phyloP scores from a whole-genome alignment of 441 rosid genomes.

The Adansonia madagascariensis region DNA sequence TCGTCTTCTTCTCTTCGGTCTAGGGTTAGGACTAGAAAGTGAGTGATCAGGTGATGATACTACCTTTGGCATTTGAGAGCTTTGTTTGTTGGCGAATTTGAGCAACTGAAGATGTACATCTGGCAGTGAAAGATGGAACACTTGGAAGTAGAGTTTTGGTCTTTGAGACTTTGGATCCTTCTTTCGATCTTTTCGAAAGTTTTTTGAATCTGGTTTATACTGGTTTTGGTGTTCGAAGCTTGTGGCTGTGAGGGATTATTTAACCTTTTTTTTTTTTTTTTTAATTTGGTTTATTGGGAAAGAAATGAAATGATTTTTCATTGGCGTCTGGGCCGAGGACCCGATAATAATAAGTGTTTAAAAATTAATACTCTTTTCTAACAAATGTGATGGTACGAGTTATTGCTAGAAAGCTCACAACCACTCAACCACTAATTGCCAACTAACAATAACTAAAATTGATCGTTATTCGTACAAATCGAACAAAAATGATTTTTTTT shows the following conservation, averaged over 20 bases:
- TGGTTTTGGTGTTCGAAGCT: slow-evolving; percentile 4
- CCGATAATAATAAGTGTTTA: too few species aligned
- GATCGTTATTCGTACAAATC: too few species aligned
- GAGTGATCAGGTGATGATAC: neutral
- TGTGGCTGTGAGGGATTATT: too few species aligned
- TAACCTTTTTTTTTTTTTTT: neutral
- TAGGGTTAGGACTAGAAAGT: slow-evolving; percentile 22
- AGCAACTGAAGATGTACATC: slow-evolving; percentile 40
- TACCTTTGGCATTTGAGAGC: slow-evolving; percentile 41
- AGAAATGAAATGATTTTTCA: neutral
- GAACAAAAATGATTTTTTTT: too few species aligned
- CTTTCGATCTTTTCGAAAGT: neutral
- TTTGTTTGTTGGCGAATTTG: slow-evolving; percentile 21
- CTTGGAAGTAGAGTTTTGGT: slow-evolving; percentile 25
- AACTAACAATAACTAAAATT: too few species aligned
- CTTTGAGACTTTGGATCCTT: neutral
- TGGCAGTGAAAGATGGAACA: slow-evolving; percentile 38
- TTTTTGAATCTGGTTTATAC: neutral
- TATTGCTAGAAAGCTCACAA: too few species aligned
- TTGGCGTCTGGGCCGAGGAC: neutral
- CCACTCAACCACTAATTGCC: too few species aligned
- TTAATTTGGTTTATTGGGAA: neutral
- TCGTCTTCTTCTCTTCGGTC: slow-evolving; percentile 14
- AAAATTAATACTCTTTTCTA: too few species aligned
- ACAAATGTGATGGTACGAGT: too few species aligned